phyloP scores from a whole-genome alignment of 495 filamentous ascomycete genomes.

The Haplographium delicatum region DNA sequence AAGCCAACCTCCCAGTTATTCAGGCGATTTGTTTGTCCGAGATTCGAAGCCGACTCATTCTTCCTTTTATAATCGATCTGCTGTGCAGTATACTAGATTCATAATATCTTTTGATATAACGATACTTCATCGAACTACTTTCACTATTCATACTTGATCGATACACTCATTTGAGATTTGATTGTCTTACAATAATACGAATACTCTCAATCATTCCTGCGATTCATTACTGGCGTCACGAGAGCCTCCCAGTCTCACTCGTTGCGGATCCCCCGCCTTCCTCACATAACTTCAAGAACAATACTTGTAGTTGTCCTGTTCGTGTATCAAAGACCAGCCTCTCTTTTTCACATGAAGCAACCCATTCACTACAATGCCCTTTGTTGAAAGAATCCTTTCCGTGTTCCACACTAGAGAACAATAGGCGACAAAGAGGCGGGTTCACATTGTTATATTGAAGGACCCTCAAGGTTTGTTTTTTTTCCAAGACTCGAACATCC shows the following conservation, averaged over 20 bases:
- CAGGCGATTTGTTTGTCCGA: conserved; percentile 6
- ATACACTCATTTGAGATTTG: too few relatives aligned
- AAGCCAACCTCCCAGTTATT: neutral
- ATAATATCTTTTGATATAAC: neutral
- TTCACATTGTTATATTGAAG: conserved; percentile 7
- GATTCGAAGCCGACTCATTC: conserved; percentile 6
- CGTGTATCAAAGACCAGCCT: neutral
- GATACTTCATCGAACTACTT: too few relatives aligned
- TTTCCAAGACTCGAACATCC: neutral
- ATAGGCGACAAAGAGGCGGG: conserved; percentile 3
- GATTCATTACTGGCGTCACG: too few relatives aligned
- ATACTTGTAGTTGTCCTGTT: neutral
- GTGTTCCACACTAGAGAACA: conserved; percentile 7
- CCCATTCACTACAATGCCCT: conserved; percentile 11
- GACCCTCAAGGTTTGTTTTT: conserved; percentile 2
- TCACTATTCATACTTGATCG: too few relatives aligned
- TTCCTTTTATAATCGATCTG: conserved; percentile 4
- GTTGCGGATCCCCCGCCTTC: too few relatives aligned
- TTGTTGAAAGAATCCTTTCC: neutral
- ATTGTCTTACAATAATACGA: too few relatives aligned
- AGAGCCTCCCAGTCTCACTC: too few relatives aligned
- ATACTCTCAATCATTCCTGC: too few relatives aligned
- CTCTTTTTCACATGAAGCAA: conserved; percentile 1
- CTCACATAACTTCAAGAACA: neutral
- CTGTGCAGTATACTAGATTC: conserved; percentile 5